A percentile compares a stretch with the other conserved stretches of the same genome.
phyloP scores from a whole-genome alignment of 768 basidiomycete species.

The Tricholomella constricta region DNA sequence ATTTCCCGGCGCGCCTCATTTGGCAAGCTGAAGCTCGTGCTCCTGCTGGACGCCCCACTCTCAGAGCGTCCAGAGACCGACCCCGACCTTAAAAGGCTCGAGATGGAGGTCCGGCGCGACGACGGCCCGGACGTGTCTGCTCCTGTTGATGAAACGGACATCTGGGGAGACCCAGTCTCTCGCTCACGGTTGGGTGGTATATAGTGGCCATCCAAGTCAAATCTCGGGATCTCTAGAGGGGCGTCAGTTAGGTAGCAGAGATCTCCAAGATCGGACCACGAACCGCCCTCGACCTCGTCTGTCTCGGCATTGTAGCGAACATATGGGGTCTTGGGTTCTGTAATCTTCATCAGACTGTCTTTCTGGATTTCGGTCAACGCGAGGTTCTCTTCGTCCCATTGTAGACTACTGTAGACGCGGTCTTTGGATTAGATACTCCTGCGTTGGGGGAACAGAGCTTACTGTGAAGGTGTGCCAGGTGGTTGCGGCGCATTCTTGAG shows the following conservation, averaged over 20 bases:
- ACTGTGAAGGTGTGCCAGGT: constrained; percentile 52
- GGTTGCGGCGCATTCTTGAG: constrained; percentile 75
- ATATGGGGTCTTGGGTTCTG: constrained; percentile 96
- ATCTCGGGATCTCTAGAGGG: constrained; percentile 74
- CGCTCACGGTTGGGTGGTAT: constrained; percentile 28
- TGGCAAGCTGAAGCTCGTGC: constrained; percentile 83
- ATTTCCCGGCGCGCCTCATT: constrained; percentile 66
- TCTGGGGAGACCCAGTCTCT: constrained; percentile 38
- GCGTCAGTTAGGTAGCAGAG: not conserved
- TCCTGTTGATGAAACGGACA: constrained; percentile 56
- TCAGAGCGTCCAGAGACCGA: constrained; percentile 58
- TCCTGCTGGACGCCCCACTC: constrained; percentile 70
- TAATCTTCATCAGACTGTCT: constrained; percentile 98
- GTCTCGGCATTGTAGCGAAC: constrained; percentile 88
- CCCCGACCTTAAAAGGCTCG: constrained; percentile 56
- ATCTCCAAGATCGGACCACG: constrained; percentile 21
- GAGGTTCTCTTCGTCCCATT: constrained; percentile 96
- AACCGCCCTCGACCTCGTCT: constrained; percentile 85
- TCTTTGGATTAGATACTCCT: constrained; percentile 10
- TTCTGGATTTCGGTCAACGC: constrained; percentile 92
- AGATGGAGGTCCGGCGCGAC: constrained; percentile 74
- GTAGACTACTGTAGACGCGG: constrained; percentile 56
- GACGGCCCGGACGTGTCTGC: constrained; percentile 66
- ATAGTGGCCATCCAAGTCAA: constrained; percentile 58
- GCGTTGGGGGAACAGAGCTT: not conserved